Evolutionary conservation across 1,139 yeast species (phyloP).

Genomic region (Pichia sp.): DNA sequence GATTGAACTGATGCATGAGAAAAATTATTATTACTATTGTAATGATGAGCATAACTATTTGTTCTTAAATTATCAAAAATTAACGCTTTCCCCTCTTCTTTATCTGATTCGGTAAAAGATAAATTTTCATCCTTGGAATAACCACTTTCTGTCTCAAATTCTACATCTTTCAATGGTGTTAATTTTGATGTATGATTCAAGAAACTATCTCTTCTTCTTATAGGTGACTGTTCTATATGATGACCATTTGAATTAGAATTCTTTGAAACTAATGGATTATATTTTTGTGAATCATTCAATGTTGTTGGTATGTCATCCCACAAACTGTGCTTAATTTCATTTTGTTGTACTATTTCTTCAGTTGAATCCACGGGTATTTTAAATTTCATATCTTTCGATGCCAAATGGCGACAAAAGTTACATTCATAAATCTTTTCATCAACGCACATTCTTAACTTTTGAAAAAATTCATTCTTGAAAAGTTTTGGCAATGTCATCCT

Average conservation of each 20-base stretch:
- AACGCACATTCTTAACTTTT: conserved; percentile 52
- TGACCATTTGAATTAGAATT: neutral
- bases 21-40: too few species aligned
- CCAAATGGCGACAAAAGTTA: conserved; percentile 24
- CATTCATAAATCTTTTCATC: conserved; percentile 47
- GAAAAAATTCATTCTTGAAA: conserved; percentile 61
- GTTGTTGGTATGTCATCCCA: conserved; percentile 16
- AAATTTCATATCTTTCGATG: conserved; percentile 6
- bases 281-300: neutral
- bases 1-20: neutral
- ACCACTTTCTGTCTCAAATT: too few species aligned
- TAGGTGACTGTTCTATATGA: neutral
- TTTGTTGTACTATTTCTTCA: conserved; percentile 11
- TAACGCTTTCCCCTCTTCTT: too few species aligned
- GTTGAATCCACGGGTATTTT: conserved; percentile 9
- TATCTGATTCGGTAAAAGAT: too few species aligned
- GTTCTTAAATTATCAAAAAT: too few species aligned
- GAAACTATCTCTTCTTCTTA: too few species aligned
- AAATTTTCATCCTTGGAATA: too few species aligned
- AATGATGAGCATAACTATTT: too few species aligned
- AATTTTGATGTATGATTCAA: too few species aligned
- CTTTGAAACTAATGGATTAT: neutral
- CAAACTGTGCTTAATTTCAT: conserved; percentile 12
- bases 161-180: too few species aligned
- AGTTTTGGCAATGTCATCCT: conserved; percentile 52